Evolutionary conservation across 2,329 filamentous ascomycete species (phyloP), one percentile per base, ranked within the genome.

Genomic region (Talaromyces islandicus): DNA sequence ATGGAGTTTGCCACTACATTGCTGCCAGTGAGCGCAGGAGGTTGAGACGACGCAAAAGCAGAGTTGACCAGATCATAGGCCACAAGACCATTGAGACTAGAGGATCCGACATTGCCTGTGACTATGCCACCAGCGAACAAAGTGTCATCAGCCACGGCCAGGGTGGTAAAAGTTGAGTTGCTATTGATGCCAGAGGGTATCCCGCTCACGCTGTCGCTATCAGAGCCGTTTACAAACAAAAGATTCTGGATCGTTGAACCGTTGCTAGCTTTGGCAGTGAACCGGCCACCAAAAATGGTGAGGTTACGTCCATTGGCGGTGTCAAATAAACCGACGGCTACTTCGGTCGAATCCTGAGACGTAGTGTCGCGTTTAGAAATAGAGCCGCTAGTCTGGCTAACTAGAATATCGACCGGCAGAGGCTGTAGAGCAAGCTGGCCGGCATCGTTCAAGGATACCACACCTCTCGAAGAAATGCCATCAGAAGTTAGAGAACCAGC

Each of bases 201-300:
- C 10, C 93, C 93, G 27, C 82, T 87, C 17, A 95, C 80, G 3
- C 80, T 78, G 66, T 88, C 79, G 25, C 80, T 80, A 62, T 90
- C 80, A n/a, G 85, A 84, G 50, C 88, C 88, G 72, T 97, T 90
- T 63, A 97, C 85, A 64, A 99, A 84, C 41, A 89, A 80, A 17
- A 99, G 78, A 68, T 97, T 97, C 65, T 91, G 81, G 62, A 97
- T 81, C 5, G 82, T 81, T 3, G 88, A 86, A 24, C 87, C 90
- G 65, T 92, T 84, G 7, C 82, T 83, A 14, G 84, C 84, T 30
- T 80, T 85, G 0, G 90, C 87, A 7, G 84, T 84, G 71, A 99
- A 99, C 68, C 92, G 91, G 1, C 94, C 94, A 54, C 88, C 94
- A 29, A 97, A 81, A 43, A 97, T 84, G 0, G 94, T 97, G 60